Evolutionary conservation across 2,329 filamentous ascomycete species (phyloP).

Genomic region (Diaporthe citriasiana): DNA sequence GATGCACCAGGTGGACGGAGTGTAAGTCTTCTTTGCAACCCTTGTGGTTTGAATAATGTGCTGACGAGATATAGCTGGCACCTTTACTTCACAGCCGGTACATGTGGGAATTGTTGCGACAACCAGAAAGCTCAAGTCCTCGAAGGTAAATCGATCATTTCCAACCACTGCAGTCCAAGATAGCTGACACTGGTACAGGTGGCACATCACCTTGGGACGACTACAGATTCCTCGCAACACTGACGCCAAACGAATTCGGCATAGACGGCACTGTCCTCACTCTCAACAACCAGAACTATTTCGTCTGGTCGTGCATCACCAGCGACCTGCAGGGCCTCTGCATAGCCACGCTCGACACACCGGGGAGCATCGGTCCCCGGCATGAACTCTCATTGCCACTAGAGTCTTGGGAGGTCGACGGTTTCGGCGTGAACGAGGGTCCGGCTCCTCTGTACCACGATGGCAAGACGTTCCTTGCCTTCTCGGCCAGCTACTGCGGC

Average conservation of each 20-base stretch:
- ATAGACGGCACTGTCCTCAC: slow-evolving; percentile 30
- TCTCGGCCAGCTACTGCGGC: slow-evolving; percentile 43
- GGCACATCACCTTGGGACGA: slow-evolving; percentile 17
- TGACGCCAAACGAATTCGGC: slow-evolving; percentile 4
- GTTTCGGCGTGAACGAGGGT: slow-evolving; percentile 10
- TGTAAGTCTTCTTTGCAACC: not conserved
- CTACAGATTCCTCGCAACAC: slow-evolving; percentile 1
- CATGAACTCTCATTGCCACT: slow-evolving; percentile 42
- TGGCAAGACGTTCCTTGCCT: slow-evolving; percentile 42
- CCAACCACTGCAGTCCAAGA: not conserved
- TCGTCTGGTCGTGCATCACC: slow-evolving; percentile 39
- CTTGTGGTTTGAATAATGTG: fast-evolving
- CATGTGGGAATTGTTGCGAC: slow-evolving; percentile 40
- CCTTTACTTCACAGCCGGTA: slow-evolving; percentile 35
- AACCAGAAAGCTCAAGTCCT: slow-evolving; percentile 12
- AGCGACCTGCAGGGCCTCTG: slow-evolving; percentile 40
- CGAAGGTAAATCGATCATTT: not conserved
- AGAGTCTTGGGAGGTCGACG: slow-evolving; percentile 40
- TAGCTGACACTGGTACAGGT: not conserved
- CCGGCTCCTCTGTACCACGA: slow-evolving; percentile 40
- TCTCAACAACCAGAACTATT: slow-evolving; percentile 34
- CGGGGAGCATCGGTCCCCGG: slow-evolving; percentile 38
- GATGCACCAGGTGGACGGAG: slow-evolving; percentile 44
- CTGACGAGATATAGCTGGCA: not conserved
- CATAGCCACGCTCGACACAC: slow-evolving; percentile 41